phyloP scores from a whole-genome alignment of 1,139 yeast species.

The Kodamaea alishanica region DNA sequence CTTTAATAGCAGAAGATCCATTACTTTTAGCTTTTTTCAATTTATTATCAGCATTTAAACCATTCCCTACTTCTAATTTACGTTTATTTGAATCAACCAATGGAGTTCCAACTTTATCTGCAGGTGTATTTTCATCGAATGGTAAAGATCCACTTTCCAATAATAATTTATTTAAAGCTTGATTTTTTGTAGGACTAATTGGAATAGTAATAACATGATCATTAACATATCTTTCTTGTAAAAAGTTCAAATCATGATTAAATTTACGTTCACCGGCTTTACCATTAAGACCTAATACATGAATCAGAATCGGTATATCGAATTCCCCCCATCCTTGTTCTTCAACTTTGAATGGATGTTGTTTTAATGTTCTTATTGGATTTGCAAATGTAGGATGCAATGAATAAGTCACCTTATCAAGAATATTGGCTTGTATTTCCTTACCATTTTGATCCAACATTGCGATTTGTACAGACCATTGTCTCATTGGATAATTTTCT shows the following conservation, averaged over 20 bases:
- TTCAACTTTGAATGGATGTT: slow-evolving; percentile 83
- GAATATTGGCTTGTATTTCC: slow-evolving; percentile 80
- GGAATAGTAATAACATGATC: slow-evolving; percentile 80
- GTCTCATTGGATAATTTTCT: slow-evolving; percentile 93
- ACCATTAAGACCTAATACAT: slow-evolving; percentile 60
- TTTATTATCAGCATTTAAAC: slow-evolving; percentile 29
- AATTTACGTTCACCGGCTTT: slow-evolving; percentile 85
- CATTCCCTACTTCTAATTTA: slow-evolving; percentile 14
- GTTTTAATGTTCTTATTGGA: slow-evolving; percentile 77
- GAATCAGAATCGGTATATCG: slow-evolving; percentile 77
- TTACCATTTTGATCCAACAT: slow-evolving; percentile 77
- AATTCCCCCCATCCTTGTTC: slow-evolving; percentile 99
- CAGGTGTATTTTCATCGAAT: slow-evolving; percentile 32
- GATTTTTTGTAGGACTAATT: slow-evolving; percentile 57
- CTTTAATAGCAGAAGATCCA: slow-evolving; percentile 53
- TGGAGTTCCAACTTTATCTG: slow-evolving; percentile 6
- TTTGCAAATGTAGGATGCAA: slow-evolving; percentile 93
- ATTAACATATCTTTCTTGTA: slow-evolving; percentile 67
- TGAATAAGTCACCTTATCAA: slow-evolving; percentile 89
- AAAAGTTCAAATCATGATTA: slow-evolving; percentile 85
- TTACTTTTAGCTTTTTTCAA: slow-evolving; percentile 62
- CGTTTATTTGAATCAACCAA: slow-evolving; percentile 14
- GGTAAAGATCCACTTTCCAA: slow-evolving; percentile 83
- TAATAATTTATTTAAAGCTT: slow-evolving; percentile 61
- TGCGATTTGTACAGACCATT: slow-evolving; percentile 79